phyloP scores from a whole-genome alignment of 345 rosid genomes.

The Carallia brachiata region DNA sequence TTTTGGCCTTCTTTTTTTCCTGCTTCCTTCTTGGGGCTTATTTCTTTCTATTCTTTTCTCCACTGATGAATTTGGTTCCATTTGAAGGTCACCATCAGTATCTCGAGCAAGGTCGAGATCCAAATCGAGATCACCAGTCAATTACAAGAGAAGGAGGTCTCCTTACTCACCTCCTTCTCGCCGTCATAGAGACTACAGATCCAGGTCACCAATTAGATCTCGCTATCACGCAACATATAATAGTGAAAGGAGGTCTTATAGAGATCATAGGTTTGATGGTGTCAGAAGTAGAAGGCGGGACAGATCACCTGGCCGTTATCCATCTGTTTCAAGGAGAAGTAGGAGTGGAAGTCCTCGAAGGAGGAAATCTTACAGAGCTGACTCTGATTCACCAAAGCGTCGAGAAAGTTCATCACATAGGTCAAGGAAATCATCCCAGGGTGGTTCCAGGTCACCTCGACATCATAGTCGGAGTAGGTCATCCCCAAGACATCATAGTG shows the following conservation, averaged over 20 bases:
- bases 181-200: slow-evolving; percentile 54
- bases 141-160: slow-evolving; percentile 61
- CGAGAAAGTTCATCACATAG: slow-evolving; percentile 51
- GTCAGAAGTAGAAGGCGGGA: slow-evolving; percentile 52
- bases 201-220: slow-evolving; percentile 68
- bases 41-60: background rate
- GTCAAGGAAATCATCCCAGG: slow-evolving; percentile 45
- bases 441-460: slow-evolving; percentile 64
- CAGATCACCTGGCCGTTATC: slow-evolving; percentile 54
- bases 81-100: slow-evolving; percentile 67
- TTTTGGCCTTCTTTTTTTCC: background rate
- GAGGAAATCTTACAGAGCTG: slow-evolving; percentile 50
- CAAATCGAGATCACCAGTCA: slow-evolving; percentile 72
- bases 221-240: slow-evolving; percentile 56
- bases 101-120: slow-evolving; percentile 71
- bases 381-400: slow-evolving; percentile 57
- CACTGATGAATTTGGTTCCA: slow-evolving; percentile 5
- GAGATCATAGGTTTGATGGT: slow-evolving; percentile 52
- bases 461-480: slow-evolving; percentile 46
- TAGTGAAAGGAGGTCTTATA: slow-evolving; percentile 49
- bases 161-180: slow-evolving; percentile 66
- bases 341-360: slow-evolving; percentile 64
- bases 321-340: slow-evolving; percentile 66
- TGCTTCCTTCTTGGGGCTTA: background rate
- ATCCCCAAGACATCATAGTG: slow-evolving; percentile 51